Evolutionary conservation across 176 grass and related monocot genomes (phyloP).

Genomic region (Areca catechu): DNA sequence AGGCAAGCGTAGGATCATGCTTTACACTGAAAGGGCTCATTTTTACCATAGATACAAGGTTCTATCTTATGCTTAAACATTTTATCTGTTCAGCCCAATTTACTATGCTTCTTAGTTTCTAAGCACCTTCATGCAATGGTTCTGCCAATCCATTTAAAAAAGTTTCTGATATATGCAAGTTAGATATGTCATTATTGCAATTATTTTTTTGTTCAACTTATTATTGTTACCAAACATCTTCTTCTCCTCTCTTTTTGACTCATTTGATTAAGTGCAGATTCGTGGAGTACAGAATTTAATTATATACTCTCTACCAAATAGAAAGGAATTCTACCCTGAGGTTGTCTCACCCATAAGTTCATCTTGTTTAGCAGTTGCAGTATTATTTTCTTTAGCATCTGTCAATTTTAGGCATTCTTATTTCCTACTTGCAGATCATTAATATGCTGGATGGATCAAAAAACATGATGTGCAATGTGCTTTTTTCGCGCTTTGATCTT

Average conservation of each 20-base stretch:
- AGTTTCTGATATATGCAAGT: too few relatives aligned
- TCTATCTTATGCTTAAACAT: background rate
- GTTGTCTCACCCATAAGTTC: slow-evolving; percentile 23
- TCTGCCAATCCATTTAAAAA: too few relatives aligned
- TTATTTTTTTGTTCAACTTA: too few relatives aligned
- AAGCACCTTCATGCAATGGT: too few relatives aligned
- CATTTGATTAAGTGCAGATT: slow-evolving; percentile 46
- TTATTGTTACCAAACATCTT: too few relatives aligned
- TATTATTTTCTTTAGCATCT: slow-evolving; percentile 3
- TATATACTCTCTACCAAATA: slow-evolving; percentile 78
- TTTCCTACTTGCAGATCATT: slow-evolving; percentile 52
- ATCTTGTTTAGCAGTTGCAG: background rate
- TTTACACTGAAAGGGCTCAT: slow-evolving; percentile 96
- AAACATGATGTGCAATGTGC: slow-evolving; percentile 51
- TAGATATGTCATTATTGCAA: too few relatives aligned
- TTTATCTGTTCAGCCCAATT: background rate
- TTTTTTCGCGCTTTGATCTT: slow-evolving; percentile 73
- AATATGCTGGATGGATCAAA: slow-evolving; percentile 75
- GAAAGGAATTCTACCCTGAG: slow-evolving; percentile 90
- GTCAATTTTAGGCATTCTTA: background rate
- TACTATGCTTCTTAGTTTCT: too few relatives aligned
- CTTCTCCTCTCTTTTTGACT: too few relatives aligned
- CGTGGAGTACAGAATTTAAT: slow-evolving; percentile 63
- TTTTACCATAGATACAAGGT: slow-evolving; percentile 98
- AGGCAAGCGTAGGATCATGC: slow-evolving; percentile 80